Base-by-base conservation (phyloP, 805 yeast species). In the Yarrowia alimentaria region DNA sequence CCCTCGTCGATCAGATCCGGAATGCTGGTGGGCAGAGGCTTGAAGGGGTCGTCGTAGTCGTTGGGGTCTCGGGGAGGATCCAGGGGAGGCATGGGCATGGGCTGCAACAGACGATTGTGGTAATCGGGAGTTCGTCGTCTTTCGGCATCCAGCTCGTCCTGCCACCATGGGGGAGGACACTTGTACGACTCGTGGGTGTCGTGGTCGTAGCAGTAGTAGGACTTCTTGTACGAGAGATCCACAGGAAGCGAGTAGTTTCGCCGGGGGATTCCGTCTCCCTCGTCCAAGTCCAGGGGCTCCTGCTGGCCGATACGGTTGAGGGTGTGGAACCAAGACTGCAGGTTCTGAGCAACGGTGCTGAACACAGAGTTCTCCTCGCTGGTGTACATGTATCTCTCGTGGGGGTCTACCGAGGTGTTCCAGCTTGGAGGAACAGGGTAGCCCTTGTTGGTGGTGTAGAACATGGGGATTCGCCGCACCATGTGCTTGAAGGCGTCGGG, bases 391-490 rank as follows among this genome's bases (percentile, higher is more conserved):
- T 43, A 43, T 29, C 11, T 33, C 22, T 43, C 50, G 21, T 17
- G 16, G 37, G 37, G 35, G 18, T 43, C 50, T 3, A 43, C 50
- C 0, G 35, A 10, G 21, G 21, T 43, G 11, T 30, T 11, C 50
- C 50, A 43, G 12, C 18, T n/a, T 6, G 22, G 29, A 7, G 37
- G 37, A 12, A 43, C 37, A n/a, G 37, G 35, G 14, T 30, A 32
- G 6, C 22, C 29, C 29, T 21, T 21, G 28, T 42, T 37, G 33
- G 49, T 40, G 14, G 53, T 51, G 34, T 31, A 30, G n/a, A 51
- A 14, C 40, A 38, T 29, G 14, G 55, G 55, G 16, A 30, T 48
- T 16, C 53, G 52, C 18, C 30, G 24, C 12, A 53, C 32, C 19
- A 33, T 31, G 29, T 43, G 52, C 13, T 43, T 43, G 30, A 43